These are phyloP conservation scores for Citrus unshiu DNA, from an alignment of 345 rosid species.

Conservation along the genomic window DNA sequence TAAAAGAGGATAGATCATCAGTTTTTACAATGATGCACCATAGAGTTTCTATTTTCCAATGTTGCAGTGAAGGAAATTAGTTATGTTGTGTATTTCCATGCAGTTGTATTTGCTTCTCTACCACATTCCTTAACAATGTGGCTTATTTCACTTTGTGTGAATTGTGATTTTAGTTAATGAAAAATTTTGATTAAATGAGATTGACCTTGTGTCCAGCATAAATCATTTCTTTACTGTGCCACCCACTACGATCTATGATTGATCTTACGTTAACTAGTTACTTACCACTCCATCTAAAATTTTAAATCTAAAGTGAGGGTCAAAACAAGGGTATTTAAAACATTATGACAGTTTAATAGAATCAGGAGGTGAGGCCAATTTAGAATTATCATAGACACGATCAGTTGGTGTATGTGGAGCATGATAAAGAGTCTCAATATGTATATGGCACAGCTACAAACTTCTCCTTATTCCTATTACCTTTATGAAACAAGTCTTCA, in stretches of 20 bases:
- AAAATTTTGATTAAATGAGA: neutral
- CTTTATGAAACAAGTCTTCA: too few relatives aligned
- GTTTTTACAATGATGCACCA: neutral
- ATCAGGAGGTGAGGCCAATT: too few relatives aligned
- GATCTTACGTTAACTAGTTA: neutral
- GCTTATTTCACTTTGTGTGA: neutral
- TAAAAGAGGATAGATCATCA: neutral
- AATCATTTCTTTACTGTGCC: neutral
- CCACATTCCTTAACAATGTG: neutral
- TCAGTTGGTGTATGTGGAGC: too few relatives aligned
- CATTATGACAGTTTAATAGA: neutral
- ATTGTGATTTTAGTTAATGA: neutral
- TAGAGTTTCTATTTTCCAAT: neutral
- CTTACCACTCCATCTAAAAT: neutral
- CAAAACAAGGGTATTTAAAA: neutral
- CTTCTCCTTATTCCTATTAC: too few relatives aligned
- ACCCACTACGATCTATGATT: too few relatives aligned
- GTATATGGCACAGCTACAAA: too few relatives aligned
- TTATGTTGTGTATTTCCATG: neutral
- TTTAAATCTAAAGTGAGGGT: neutral
- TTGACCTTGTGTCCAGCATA: neutral
- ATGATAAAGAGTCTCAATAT: too few relatives aligned
- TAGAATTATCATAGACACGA: too few relatives aligned
- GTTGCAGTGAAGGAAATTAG: neutral
- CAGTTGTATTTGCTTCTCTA: neutral